Evolutionary conservation across 257 asterid species (phyloP).

Genomic region (Solanum okadae): DNA sequence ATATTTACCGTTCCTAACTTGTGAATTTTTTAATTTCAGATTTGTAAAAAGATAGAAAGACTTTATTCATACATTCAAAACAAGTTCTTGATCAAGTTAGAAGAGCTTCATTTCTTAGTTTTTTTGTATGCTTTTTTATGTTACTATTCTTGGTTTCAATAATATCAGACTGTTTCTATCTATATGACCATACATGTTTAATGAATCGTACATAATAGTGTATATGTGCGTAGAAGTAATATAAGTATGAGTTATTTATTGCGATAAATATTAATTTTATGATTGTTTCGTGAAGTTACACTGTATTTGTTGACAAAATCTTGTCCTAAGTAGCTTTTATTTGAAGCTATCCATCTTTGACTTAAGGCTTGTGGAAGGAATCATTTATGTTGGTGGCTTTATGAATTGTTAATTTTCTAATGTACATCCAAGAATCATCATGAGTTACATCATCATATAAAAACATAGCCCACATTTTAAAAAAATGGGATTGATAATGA

Average conservation of each 20-base stretch:
- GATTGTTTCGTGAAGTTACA: no score
- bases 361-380: not conserved
- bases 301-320: no score
- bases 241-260: no score
- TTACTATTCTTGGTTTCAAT: no score
- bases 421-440: conserved; percentile 40
- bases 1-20: not conserved
- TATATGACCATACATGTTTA: no score
- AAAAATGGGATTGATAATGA: conserved; percentile 14
- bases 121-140: no score
- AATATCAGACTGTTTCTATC: no score
- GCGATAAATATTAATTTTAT: no score
- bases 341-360: conserved; percentile 12
- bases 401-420: not conserved
- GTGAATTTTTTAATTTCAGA: not conserved
- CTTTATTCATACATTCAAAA: not conserved
- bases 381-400: conserved; percentile 6
- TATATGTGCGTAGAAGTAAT: no score
- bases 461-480: conserved; percentile 1
- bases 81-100: not conserved
- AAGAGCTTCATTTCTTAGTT: not conserved
- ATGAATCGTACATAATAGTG: no score
- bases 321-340: not conserved
- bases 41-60: not conserved
- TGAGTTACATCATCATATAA: conserved; percentile 12